Conservation (phyloP, 1,284 basidiomycete species). For the Tilletia setariae region DNA sequence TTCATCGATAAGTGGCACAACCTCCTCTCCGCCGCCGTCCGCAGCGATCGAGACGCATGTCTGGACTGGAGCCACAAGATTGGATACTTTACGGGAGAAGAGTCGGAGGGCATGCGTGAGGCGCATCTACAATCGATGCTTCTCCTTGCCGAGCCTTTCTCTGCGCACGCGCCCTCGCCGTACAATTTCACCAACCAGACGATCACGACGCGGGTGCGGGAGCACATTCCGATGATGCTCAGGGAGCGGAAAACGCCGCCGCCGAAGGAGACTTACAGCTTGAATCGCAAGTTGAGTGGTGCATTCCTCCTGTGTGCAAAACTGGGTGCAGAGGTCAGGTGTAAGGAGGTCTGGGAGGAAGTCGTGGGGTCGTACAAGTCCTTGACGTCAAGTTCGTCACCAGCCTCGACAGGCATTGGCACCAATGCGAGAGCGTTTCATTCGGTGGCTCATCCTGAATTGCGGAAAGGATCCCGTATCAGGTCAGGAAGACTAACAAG, state of each 20-base stretch:
- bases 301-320: constrained; percentile 86
- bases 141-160: constrained; percentile 74
- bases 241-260: constrained; percentile 83
- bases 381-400: background rate
- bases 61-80: constrained; percentile 71
- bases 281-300: constrained; percentile 91
- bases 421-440: too few relatives aligned
- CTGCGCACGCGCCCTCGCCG: constrained; percentile 63
- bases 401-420: too few relatives aligned
- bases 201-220: constrained; percentile 72
- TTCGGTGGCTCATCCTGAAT: background rate
- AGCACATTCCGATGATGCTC: constrained; percentile 86
- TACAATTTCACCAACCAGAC: constrained; percentile 65
- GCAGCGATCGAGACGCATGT: constrained; percentile 69
- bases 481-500: background rate
- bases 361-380: constrained; percentile 26
- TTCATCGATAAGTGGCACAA: constrained; percentile 87
- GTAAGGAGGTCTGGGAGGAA: constrained; percentile 60
- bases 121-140: constrained; percentile 82
- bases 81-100: constrained; percentile 85
- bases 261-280: constrained; percentile 86
- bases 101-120: constrained; percentile 80
- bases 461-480: background rate
- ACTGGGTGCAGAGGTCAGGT: constrained; percentile 73
- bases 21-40: constrained; percentile 74